Evolutionary conservation across 495 filamentous ascomycete species (phyloP), one percentile per base, ranked within the genome.

Genomic region (Neurospora sp.): DNA sequence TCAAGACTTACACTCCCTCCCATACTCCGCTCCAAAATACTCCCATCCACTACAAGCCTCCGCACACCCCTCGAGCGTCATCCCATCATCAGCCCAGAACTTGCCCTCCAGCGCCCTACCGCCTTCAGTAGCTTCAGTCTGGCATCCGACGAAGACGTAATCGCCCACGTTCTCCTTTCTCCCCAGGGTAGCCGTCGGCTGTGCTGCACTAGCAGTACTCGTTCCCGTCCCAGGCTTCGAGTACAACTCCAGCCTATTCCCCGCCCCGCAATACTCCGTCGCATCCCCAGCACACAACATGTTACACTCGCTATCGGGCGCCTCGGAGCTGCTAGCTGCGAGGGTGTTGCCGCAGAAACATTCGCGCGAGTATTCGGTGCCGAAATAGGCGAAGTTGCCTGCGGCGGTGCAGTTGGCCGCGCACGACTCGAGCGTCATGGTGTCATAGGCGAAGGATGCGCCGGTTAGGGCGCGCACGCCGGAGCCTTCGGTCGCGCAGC

Each of bases 301-400:
- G 74, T 81, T 85, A 75, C 85, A 89, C 27, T 89, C 85, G n/a
- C 72, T 73, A 81, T 72, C 37, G 76, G 76, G 74, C 39, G 84
- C 81, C 20, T 82, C 75, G 37, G 74, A 75, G 79, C 83, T 87
- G 72, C 76, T 79, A 20, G 82, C 40, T 16, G 81, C 70, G 9
- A 87, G 79, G 40, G 77, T 77, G 77, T 88, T 84, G 37, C 86
- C 86, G 76, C 86, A 89, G 71, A 84, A 89, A 76, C 85, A 87
- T 73, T 88, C 84, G 54, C 85, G 75, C 5, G 81, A 83, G 73
- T 85, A 88, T 76, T 88, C 86, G 12, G 82, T 82, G 1, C 83
- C 86, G 78, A 82, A 87, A 70, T 82, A 84, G 38, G 79, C 77
- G 72, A 79, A 88, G 1, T 40, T 40, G 12, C 80, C 84, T 5